A percentile compares a stretch with the other conserved stretches of the same genome.
These are phyloP conservation scores for Chalciporus pseudorubinellus DNA, from an alignment of 768 basidiomycete genomes.

Conservation along the genomic window DNA sequence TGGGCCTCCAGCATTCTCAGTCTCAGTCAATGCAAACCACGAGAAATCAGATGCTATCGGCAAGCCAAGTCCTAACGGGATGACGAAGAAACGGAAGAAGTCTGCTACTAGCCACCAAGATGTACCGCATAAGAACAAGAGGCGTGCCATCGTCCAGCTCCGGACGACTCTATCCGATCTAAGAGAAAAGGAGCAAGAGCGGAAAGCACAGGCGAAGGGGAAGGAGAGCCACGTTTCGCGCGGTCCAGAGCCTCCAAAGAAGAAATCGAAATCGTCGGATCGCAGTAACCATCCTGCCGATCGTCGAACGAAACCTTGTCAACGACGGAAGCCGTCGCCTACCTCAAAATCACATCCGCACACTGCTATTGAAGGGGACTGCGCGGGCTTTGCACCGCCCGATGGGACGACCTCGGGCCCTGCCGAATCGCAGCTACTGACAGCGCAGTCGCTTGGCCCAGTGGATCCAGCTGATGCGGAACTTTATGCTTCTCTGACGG, in stretches of 20 bases:
- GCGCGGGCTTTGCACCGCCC: background rate
- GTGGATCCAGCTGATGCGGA: conserved; percentile 18
- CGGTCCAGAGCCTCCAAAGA: conserved; percentile 16
- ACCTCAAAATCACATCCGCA: conserved; percentile 12
- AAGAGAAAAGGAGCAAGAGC: background rate
- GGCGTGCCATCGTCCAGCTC: conserved; percentile 3
- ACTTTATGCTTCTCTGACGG: conserved; percentile 48
- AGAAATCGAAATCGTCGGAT: conserved; percentile 19
- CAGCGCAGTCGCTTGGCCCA: background rate
- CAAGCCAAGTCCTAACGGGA: background rate
- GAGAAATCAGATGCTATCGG: background rate
- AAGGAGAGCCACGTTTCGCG: conserved; percentile 1
- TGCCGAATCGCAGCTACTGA: background rate
- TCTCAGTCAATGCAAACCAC: conserved; percentile 1
- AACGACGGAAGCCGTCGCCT: background rate
- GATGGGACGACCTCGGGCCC: conserved; percentile 7
- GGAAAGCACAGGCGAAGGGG: background rate
- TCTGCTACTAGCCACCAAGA: background rate
- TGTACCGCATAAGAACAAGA: conserved; percentile 10
- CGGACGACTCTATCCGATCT: background rate
- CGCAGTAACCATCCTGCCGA: background rate
- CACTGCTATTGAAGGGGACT: background rate
- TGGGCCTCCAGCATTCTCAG: background rate
- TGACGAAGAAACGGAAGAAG: conserved; percentile 12
- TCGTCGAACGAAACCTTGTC: background rate